Evolutionary conservation across 1,284 basidiomycete genomes (phyloP), one percentile per base, ranked within the genome.

Genomic region (Pseudozyma sp.): DNA sequence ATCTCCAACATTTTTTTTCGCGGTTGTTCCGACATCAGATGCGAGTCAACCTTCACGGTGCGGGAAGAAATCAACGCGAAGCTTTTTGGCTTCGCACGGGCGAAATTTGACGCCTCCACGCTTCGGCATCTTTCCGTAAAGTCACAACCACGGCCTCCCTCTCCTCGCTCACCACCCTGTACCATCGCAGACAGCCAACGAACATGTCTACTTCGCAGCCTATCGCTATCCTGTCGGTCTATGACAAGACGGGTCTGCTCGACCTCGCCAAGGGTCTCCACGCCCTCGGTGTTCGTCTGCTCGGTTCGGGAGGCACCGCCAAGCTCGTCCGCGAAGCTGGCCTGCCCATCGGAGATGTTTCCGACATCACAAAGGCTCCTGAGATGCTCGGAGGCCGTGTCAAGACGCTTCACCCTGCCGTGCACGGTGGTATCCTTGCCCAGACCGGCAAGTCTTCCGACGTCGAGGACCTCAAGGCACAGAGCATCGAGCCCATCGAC

Each of bases 361-460:
- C 94, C 19, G 93, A 94, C 82, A 92, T 99, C 86, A 99, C 97
- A 54, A 96, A 96, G 83, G 95, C 95, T 1, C 97, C 96, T n/a
- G 97, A 99, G 86, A 99, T 99, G 94, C 89, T 99, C 14, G 95
- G 96, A 58, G 97, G 97, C 45, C 89, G 97, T 71, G 97, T 99
- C 74, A 99, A 99, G 88, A 99, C 97, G 6, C 89, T 99, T n/a
- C 97, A 99, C 84, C 97, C 97, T 53, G 95, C 92, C 19, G 94
- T 99, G 29, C 97, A 99, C 85, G 97, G 97, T 83, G 97, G 95
- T 47, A 83, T 83, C 52, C 75, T 83, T 16, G 81, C 82, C 19
- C 82, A 82, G 66, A 77, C 75, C n/a, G 43, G 61, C 49, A 80
- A 82, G 64, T 47, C 75, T n/a, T 78, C 75, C 19, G 82, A 84